Evolutionary conservation across 106 monocot genomes (phyloP).

Genomic region (Cymbidium sinense): DNA sequence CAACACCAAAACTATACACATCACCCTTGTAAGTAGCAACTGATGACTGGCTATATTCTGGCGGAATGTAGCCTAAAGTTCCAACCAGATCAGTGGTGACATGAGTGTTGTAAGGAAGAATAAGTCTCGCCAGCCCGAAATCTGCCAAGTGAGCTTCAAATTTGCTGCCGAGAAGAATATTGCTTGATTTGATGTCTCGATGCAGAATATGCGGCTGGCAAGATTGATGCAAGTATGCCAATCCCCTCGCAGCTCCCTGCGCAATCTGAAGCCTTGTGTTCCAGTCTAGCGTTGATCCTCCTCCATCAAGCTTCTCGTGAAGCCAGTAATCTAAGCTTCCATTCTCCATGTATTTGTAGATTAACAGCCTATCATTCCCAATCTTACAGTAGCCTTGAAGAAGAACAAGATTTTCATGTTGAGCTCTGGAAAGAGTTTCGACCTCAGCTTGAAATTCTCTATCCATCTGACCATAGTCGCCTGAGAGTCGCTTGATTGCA

Average conservation of each 20-base stretch:
- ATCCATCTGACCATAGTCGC: constrained; percentile 65
- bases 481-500: constrained; percentile 68
- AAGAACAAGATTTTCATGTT: constrained; percentile 58
- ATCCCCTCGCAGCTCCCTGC: constrained; percentile 52
- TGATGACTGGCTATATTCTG: constrained; percentile 46
- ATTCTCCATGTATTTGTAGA: constrained; percentile 82
- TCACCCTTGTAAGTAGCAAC: constrained; percentile 55
- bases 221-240: constrained; percentile 53
- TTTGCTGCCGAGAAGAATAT: constrained; percentile 50
- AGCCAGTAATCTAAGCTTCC: constrained; percentile 84
- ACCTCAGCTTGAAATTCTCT: constrained; percentile 77
- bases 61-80: constrained; percentile 70
- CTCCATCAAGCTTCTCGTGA: constrained; percentile 51
- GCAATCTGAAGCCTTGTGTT: constrained; percentile 46
- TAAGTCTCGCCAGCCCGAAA: constrained; percentile 59
- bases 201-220: constrained; percentile 69
- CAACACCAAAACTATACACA: constrained; percentile 63
- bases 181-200: constrained; percentile 75
- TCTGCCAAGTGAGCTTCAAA: constrained; percentile 67
- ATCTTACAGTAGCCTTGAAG: constrained; percentile 62
- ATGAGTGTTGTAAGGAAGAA: constrained; percentile 54
- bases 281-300: constrained; percentile 40
- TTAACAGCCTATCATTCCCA: constrained; percentile 51
- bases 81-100: constrained; percentile 68
- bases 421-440: constrained; percentile 58